These are phyloP conservation scores for Marchantia paleacea DNA, from an alignment of 225 moss, liverwort and hornwort genomes.

Conservation along the genomic window DNA sequence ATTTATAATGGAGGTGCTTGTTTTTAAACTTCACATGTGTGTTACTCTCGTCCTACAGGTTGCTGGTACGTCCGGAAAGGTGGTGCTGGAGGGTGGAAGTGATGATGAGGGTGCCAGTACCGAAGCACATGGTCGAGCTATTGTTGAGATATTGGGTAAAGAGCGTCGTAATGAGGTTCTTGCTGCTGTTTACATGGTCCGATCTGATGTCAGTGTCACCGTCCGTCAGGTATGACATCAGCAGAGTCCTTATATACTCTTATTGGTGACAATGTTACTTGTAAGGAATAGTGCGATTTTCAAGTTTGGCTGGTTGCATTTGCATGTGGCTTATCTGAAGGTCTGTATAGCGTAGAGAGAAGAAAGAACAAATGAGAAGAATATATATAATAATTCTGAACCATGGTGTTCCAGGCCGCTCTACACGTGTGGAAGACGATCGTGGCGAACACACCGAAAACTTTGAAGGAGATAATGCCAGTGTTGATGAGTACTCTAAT, in stretches of 20 bases:
- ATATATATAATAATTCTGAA: background rate
- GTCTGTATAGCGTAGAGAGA: too few species aligned
- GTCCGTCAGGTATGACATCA: conserved; percentile 73
- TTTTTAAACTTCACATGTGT: too few species aligned
- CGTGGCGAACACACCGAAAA: conserved; percentile 97
- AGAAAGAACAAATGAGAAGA: too few species aligned
- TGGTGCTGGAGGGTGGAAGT: conserved; percentile 97
- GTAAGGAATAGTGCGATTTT: too few species aligned
- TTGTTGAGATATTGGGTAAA: conserved; percentile 83
- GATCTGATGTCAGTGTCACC: conserved; percentile 94
- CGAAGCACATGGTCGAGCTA: conserved; percentile 96
- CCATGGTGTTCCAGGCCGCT: conserved; percentile 59
- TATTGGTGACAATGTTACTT: too few species aligned
- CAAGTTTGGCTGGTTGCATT: too few species aligned
- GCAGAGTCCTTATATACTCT: background rate
- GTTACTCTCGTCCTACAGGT: conserved; percentile 45
- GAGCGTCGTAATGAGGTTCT: conserved; percentile 95
- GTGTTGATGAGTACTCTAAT: conserved; percentile 98
- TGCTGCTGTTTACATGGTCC: conserved; percentile 99
- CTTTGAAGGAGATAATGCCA: conserved; percentile 98
- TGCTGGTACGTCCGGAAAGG: conserved; percentile 99
- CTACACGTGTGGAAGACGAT: conserved; percentile 99
- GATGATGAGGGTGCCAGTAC: conserved; percentile 99
- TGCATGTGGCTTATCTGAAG: too few species aligned
- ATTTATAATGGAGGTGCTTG: too few species aligned